phyloP scores from a whole-genome alignment of 1,284 basidiomycete genomes.

The Apiotrichum laibachii region DNA sequence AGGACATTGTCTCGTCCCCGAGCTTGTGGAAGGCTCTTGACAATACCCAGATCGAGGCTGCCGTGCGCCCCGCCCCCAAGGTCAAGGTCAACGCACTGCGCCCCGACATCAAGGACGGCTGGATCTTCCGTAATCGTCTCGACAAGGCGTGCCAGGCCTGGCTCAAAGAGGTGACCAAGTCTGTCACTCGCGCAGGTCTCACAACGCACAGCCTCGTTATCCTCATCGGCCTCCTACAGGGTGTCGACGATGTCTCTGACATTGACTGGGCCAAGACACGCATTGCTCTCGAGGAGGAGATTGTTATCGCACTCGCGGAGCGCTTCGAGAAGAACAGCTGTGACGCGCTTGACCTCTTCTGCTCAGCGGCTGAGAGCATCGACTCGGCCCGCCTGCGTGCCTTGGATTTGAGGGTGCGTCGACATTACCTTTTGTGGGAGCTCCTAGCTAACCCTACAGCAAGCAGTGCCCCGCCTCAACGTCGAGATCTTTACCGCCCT shows the following conservation, averaged over 20 bases:
- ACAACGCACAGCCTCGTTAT: conserved; percentile 4
- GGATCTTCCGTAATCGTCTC: conserved; percentile 14
- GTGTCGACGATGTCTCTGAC: conserved; percentile 21
- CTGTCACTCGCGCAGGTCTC: conserved; percentile 3
- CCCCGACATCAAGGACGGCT: conserved; percentile 14
- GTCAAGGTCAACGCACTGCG: conserved; percentile 10
- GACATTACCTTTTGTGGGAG: neutral
- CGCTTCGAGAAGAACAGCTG: conserved; percentile 5
- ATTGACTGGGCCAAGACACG: conserved; percentile 32
- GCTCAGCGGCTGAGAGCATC: conserved; percentile 18
- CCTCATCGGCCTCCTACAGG: conserved; percentile 25
- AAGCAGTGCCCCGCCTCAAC: conserved; percentile 9
- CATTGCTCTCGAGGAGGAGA: conserved; percentile 29
- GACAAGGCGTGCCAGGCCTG: conserved; percentile 16
- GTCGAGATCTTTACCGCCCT: conserved; percentile 11
- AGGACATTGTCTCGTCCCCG: conserved; percentile 25
- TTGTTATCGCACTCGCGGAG: conserved; percentile 24
- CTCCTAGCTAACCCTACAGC: neutral
- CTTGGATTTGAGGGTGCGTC: conserved; percentile 27
- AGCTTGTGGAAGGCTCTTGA: conserved; percentile 25
- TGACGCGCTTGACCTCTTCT: conserved; percentile 17
- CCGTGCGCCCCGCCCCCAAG: conserved; percentile 9
- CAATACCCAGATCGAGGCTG: conserved; percentile 2
- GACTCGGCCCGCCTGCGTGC: conserved; percentile 20
- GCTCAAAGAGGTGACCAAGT: conserved; percentile 10